Base-by-base conservation (phyloP, 768 basidiomycete species). In the Daedalea quercina region DNA sequence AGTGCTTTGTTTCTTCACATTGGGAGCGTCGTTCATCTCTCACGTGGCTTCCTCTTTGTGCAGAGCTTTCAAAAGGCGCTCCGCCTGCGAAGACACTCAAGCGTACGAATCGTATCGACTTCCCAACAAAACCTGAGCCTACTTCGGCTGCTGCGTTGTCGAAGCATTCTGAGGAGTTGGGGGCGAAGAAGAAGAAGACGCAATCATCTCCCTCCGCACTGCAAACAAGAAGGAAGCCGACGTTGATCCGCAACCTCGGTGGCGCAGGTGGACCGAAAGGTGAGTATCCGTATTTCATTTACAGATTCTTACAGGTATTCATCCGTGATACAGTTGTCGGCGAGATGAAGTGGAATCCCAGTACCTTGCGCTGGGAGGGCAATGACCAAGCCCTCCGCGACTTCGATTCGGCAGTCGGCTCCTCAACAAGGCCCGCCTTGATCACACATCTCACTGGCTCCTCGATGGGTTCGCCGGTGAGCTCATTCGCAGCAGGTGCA, bases 301-400 rank as follows among this genome's bases (percentile, higher is more conserved):
- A 6, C 9, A 22, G 33, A 12, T 9, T 15, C 9, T 17, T 20
- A 49, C 12, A 28, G n/a, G 15, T n/a, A 53, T 43, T 35, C 44
- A 57, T 26, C 78, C 64, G 42, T 9, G 26, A 20, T 44, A 33
- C 63, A 95, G 95, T 92, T 44, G 81, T 95, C 53, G 94, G 93
- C 20, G 91, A 94, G 51, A 99, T 99, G 95, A 89, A 82, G 63
- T 99, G 93, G 90, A 98, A 99, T 69, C 94, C 95, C 37, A 73
- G 70, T 17, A 84, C 83, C 1, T 79, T 89, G 15, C 86, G 91
- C 33, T 99, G 95, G 95, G 95, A 99, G 74, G 95, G 95, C 49
- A 98, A 99, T 67, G 95, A 99, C 57, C 84, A 88, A 54, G 81
- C 83, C 15, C 76, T 97, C 26, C 85, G 88, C 53, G 94, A 93